Percentiles rank a stretch among this genome's conserved stretches.
phyloP scores from a whole-genome alignment of 805 yeast species.

The Yarrowia sp. region DNA sequence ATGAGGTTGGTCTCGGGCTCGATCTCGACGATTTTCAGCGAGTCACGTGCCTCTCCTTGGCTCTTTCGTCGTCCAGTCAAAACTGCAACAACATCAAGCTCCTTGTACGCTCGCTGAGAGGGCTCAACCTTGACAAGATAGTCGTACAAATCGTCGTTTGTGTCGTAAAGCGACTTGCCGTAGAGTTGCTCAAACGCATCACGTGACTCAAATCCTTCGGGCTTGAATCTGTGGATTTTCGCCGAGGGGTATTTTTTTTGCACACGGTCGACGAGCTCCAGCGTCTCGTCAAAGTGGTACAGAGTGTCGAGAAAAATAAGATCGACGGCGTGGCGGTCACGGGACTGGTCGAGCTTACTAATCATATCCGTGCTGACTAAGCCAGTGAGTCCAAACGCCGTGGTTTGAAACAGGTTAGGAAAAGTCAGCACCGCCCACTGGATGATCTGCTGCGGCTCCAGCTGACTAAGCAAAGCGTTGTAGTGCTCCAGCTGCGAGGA shows the following conservation, averaged over 20 bases:
- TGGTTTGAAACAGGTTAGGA: constrained; percentile 81
- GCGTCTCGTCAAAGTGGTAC: constrained; percentile 93
- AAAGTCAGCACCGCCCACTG: constrained; percentile 82
- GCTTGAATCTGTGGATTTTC: constrained; percentile 64
- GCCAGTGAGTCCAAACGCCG: constrained; percentile 94
- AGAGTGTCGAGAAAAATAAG: constrained; percentile 85
- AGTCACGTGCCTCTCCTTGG: constrained; percentile 82
- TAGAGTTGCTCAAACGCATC: constrained; percentile 61
- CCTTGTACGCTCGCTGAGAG: constrained; percentile 74
- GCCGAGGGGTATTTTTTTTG: constrained; percentile 53
- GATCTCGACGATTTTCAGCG: constrained; percentile 70
- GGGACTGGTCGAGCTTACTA: constrained; percentile 46
- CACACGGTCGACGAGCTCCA: constrained; percentile 64
- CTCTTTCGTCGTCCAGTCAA: constrained; percentile 87
- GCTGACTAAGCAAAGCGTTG: constrained; percentile 56
- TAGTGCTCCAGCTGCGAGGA: constrained; percentile 61
- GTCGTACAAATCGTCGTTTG: constrained; percentile 77
- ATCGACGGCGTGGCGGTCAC: constrained; percentile 51
- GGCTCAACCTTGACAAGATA: constrained; percentile 92
- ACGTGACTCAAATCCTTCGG: constrained; percentile 55
- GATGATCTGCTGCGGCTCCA: constrained; percentile 69
- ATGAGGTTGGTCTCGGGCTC: constrained; percentile 67
- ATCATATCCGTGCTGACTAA: constrained; percentile 83
- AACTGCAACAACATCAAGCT: constrained; percentile 73
- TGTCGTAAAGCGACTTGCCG: constrained; percentile 82